Evolutionary conservation across 1,284 basidiomycete genomes (phyloP).

Genomic region (Ceratobasidium sp.): DNA sequence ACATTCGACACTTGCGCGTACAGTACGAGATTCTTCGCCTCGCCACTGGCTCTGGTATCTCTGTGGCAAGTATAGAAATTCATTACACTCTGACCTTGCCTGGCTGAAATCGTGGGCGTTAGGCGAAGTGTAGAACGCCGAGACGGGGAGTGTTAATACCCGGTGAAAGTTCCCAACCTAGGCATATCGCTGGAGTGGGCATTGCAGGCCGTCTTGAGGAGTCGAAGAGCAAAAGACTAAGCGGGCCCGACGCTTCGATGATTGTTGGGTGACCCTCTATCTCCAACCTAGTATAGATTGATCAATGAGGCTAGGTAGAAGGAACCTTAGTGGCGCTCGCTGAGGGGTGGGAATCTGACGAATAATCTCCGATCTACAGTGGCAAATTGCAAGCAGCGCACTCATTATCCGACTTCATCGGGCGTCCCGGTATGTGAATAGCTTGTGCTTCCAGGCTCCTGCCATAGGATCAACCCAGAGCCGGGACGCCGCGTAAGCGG

Average conservation of each 20-base stretch:
- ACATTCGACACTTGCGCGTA: too few relatives aligned
- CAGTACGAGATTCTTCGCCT: background rate
- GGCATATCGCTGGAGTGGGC: constrained; percentile 1
- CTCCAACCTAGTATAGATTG: background rate
- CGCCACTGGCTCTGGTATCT: background rate
- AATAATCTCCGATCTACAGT: background rate
- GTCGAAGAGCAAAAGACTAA: background rate
- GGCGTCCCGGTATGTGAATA: background rate
- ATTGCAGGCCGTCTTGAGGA: background rate
- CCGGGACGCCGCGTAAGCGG: background rate
- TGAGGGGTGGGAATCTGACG: background rate
- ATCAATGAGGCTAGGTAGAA: background rate
- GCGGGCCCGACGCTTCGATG: background rate
- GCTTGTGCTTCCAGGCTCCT: too few relatives aligned
- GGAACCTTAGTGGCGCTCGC: background rate
- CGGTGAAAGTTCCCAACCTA: background rate
- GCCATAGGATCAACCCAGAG: constrained; percentile 8
- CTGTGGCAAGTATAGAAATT: background rate
- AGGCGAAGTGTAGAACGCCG: constrained; percentile 4
- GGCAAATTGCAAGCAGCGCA: background rate
- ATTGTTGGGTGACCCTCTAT: background rate
- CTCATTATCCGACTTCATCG: background rate
- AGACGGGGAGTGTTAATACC: background rate
- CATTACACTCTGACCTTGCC: background rate
- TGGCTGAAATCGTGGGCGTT: background rate